phyloP scores from a whole-genome alignment of 169 alveolate genomes.

The Cryptosporidium ubiquitum region DNA sequence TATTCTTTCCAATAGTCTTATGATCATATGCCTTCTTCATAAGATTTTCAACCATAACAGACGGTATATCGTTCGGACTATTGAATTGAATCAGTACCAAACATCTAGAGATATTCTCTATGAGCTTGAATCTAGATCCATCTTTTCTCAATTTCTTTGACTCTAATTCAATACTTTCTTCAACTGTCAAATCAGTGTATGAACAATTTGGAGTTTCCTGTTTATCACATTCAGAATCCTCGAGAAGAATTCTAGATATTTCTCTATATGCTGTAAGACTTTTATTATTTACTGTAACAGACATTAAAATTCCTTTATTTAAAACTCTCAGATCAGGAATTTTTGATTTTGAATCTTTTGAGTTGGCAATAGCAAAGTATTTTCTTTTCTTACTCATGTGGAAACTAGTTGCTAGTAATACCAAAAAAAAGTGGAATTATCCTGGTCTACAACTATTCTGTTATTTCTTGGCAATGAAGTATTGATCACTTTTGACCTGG shows the following conservation, averaged over 20 bases:
- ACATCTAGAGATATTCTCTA: slow-evolving; percentile 45
- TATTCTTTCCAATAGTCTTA: background rate
- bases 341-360: background rate
- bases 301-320: slow-evolving; percentile 58
- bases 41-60: slow-evolving; percentile 24
- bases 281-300: slow-evolving; percentile 34
- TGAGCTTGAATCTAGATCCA: slow-evolving; percentile 1
- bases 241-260: background rate
- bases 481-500: background rate
- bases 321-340: background rate
- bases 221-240: background rate
- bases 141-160: background rate
- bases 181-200: background rate
- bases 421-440: background rate
- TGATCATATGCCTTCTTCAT: slow-evolving; percentile 25
- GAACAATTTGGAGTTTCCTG: background rate
- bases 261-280: slow-evolving; percentile 48
- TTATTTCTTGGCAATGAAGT: background rate
- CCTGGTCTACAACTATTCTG: too few species aligned
- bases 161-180: slow-evolving; percentile 21
- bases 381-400: slow-evolving; percentile 10
- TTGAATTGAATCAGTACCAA: slow-evolving; percentile 43
- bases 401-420: background rate
- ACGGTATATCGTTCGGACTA: slow-evolving; percentile 11
- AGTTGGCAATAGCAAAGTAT: background rate